phyloP scores from a whole-genome alignment of 495 filamentous ascomycete species.

The Penicillium bovifimosum region DNA sequence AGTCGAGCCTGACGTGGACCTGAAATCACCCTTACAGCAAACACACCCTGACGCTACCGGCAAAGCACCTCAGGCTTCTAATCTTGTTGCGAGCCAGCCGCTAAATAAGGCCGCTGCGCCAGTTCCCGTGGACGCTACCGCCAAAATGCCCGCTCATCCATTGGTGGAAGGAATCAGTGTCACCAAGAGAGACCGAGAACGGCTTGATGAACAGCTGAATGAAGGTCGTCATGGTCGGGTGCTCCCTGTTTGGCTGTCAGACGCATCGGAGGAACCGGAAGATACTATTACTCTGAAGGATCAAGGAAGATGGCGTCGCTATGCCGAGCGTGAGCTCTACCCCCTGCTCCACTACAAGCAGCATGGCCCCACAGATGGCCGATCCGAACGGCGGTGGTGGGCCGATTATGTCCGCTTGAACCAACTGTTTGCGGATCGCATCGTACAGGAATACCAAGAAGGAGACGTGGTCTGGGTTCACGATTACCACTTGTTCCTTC shows the following conservation, averaged over 20 bases:
- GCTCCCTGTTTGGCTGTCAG: slow-evolving; percentile 78
- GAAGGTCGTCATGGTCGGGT: slow-evolving; percentile 65
- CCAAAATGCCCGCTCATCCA: slow-evolving; percentile 47
- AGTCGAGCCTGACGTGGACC: slow-evolving; percentile 52
- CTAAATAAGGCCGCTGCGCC: slow-evolving; percentile 65
- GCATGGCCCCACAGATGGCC: slow-evolving; percentile 79
- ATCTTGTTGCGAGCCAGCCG: slow-evolving; percentile 9
- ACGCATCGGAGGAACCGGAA: slow-evolving; percentile 57
- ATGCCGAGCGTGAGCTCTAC: slow-evolving; percentile 84
- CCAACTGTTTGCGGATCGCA: slow-evolving; percentile 78
- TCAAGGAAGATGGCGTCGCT: slow-evolving; percentile 76
- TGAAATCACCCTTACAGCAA: slow-evolving; percentile 29
- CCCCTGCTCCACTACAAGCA: slow-evolving; percentile 91
- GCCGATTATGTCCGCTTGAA: slow-evolving; percentile 85
- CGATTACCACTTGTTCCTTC: slow-evolving; percentile 83
- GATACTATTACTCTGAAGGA: slow-evolving; percentile 66
- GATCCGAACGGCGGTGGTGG: slow-evolving; percentile 76
- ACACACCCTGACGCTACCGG: slow-evolving; percentile 25
- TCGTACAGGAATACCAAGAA: slow-evolving; percentile 77
- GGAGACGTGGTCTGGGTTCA: slow-evolving; percentile 89
- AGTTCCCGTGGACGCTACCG: slow-evolving; percentile 58
- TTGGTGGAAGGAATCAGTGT: slow-evolving; percentile 61
- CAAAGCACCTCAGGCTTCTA: slow-evolving; percentile 17
- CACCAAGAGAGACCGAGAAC: slow-evolving; percentile 55
- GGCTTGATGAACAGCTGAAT: slow-evolving; percentile 62